Evolutionary conservation across 2,329 filamentous ascomycete species (phyloP).

Genomic region (Pestalotiopsis sp.): DNA sequence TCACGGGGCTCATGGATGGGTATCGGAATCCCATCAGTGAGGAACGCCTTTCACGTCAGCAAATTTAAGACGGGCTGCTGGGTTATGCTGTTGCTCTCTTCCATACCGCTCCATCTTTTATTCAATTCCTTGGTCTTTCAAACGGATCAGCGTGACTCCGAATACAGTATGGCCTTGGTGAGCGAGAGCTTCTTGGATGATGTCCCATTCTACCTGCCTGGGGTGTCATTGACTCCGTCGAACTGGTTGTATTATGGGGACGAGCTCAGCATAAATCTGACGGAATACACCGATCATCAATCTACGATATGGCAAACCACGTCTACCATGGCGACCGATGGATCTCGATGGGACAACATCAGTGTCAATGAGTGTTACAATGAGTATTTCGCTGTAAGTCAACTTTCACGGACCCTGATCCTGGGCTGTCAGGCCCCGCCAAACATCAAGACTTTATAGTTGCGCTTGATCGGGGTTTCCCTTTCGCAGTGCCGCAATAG

Average conservation of each 20-base stretch:
- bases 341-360: background rate
- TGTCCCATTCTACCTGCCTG: constrained; percentile 1
- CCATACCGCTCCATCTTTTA: constrained; percentile 16
- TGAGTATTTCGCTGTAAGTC: background rate
- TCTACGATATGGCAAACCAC: background rate
- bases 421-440: background rate
- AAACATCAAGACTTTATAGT: too few relatives aligned
- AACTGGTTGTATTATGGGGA: background rate
- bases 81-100: constrained; percentile 12
- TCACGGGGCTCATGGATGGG: constrained; percentile 38
- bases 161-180: constrained; percentile 14
- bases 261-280: background rate
- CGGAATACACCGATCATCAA: background rate
- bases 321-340: background rate
- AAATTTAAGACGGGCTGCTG: constrained; percentile 9
- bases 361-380: constrained; percentile 11
- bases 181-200: constrained; percentile 12
- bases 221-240: background rate
- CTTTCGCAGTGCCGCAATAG: too few relatives aligned
- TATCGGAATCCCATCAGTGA: constrained; percentile 42
- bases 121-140: constrained; percentile 16
- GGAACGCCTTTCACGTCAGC: constrained; percentile 30
- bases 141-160: background rate
- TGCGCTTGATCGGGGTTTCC: too few relatives aligned
- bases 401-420: background rate